phyloP scores from a whole-genome alignment of 345 rosid genomes.

The Eucalyptus camaldulensis region DNA sequence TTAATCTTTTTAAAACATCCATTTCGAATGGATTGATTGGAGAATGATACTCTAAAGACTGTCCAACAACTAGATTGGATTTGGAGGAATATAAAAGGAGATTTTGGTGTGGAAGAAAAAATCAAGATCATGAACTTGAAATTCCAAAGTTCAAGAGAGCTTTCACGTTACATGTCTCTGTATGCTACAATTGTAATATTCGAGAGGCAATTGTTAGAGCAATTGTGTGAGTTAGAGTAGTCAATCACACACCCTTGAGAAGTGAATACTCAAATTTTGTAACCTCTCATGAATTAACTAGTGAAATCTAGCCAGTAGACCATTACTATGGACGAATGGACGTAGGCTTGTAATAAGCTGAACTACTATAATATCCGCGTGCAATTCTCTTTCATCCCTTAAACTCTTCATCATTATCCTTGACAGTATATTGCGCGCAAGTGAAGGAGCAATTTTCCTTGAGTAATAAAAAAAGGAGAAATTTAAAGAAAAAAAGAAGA shows the following conservation, averaged over 20 bases:
- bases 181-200: not conserved
- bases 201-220: not conserved
- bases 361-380: fast-evolving
- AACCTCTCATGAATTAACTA: not conserved
- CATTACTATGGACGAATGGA: fast-evolving
- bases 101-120: fast-evolving
- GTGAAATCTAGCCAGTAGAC: not conserved
- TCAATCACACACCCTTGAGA: not conserved
- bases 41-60: fast-evolving
- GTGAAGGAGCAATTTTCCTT: not conserved
- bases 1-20: not conserved
- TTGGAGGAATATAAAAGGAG: not conserved
- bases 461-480: not conserved
- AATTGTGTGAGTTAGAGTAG: not conserved
- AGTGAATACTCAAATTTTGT: not conserved
- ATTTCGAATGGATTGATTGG: not conserved
- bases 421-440: not conserved
- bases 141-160: not conserved
- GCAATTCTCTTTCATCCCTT: not conserved
- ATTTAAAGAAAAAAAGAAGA: no score
- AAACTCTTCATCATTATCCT: not conserved
- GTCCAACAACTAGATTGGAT: not conserved
- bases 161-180: not conserved
- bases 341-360: fast-evolving
- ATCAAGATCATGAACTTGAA: not conserved